These are phyloP conservation scores for Colletotrichum orbiculare DNA, from an alignment of 2,329 filamentous ascomycete species.

Conservation along the genomic window DNA sequence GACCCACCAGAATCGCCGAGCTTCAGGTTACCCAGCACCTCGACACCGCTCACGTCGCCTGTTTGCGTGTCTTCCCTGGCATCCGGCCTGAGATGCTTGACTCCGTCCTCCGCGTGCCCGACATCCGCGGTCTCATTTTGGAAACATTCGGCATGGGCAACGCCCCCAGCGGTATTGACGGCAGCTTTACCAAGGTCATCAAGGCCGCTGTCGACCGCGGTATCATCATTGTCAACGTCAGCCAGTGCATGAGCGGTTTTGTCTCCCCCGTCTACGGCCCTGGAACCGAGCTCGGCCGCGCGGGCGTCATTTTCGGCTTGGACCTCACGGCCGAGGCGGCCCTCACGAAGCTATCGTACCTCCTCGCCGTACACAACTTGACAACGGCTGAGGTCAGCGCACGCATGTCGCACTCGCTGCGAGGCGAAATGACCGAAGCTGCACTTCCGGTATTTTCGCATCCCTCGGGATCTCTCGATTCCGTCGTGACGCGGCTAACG, in stretches of 20 bases:
- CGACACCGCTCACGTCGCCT: conserved; percentile 89
- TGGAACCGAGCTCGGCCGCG: conserved; percentile 80
- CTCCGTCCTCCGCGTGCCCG: conserved; percentile 80
- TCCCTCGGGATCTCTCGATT: conserved; percentile 66
- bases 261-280: conserved; percentile 83
- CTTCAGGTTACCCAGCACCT: conserved; percentile 81
- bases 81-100: conserved; percentile 96
- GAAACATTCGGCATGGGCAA: conserved; percentile 96
- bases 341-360: conserved; percentile 89
- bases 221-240: conserved; percentile 89
- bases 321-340: conserved; percentile 92
- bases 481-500: conserved; percentile 55
- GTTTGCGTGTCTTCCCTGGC: conserved; percentile 89
- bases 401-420: conserved; percentile 79
- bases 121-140: conserved; percentile 82
- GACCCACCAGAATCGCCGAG: conserved; percentile 78
- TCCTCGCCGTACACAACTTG: conserved; percentile 76
- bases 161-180: conserved; percentile 84
- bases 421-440: conserved; percentile 87
- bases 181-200: conserved; percentile 81
- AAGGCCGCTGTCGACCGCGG: conserved; percentile 81
- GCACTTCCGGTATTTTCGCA: conserved; percentile 80
- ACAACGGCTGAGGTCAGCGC: conserved; percentile 72
- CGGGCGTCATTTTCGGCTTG: conserved; percentile 88
- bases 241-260: conserved; percentile 84